Base-by-base conservation (phyloP, 2,329 filamentous ascomycete genomes). In the Aphanocladium album region DNA sequence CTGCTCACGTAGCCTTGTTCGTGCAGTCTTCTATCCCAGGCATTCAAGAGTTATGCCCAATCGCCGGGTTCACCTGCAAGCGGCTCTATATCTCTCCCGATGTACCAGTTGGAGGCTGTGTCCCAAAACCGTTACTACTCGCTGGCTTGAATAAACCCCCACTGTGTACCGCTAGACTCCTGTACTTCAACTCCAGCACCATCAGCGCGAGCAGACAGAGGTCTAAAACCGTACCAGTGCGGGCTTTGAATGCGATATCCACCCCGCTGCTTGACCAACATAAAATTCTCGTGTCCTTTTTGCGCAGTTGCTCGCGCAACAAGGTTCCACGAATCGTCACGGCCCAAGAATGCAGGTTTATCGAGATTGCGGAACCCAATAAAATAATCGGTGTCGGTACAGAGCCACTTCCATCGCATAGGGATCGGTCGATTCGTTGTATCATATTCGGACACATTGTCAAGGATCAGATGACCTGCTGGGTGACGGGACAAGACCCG, bases 101-200 rank as follows among this genome's bases (percentile, higher is more conserved):
- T n/a, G n/a, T n/a, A n/a, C n/a, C n/a, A n/a, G n/a, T n/a, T n/a
- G n/a, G n/a, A n/a, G n/a, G n/a, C n/a, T n/a, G n/a, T n/a, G n/a
- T n/a, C 27, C 82, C 83, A 16, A 37, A 53, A 21, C n/a, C 23
- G 17, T 12, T 14, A 41, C 23, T 7, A n/a, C 35, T 41, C 21
- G 39, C 39, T 23, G n/a, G 21, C 54, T 27, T 23, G 7, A 5
- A 57, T 17, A 7, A 57, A 57, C 9, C 19, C 54, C 54, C 54
- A 57, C 41, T 37, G 21, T 33, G 54, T 57, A 39, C 54, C 54
- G 2, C 37, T n/a, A 47, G 54, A 14, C 78, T 89, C 0, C 71
- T 90, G 25, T 79, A 87, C 12, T 82, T 89, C 52, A 89, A 82
- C 64, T 87, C 88, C 0, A 80, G 82, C 14, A 78, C 67, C 61